These are phyloP conservation scores for Incumbomyces lentus DNA, from an alignment of 2,329 filamentous ascomycete genomes.

Conservation along the genomic window DNA sequence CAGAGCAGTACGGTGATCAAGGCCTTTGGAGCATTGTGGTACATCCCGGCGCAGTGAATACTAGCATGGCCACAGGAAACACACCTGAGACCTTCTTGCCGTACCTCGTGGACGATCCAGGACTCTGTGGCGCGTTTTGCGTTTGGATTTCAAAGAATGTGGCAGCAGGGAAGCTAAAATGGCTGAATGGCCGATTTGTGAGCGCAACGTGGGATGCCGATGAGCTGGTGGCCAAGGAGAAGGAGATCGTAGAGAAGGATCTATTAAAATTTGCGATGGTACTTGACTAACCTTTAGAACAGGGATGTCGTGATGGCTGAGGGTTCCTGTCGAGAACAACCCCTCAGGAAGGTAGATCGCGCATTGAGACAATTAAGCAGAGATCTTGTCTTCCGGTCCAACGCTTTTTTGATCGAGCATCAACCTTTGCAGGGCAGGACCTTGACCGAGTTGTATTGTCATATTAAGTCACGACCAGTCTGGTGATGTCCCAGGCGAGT, in stretches of 20 bases:
- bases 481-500: no score
- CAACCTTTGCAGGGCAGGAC: no score
- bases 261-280: constrained; percentile 12
- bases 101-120: constrained; percentile 21
- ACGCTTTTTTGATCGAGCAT: no score
- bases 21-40: constrained; percentile 25
- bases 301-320: no score
- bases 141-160: constrained; percentile 19
- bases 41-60: constrained; percentile 30
- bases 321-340: no score
- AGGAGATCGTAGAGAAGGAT: constrained; percentile 12
- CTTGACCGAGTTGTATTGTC: no score
- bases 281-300: constrained; percentile 2
- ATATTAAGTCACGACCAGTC: no score
- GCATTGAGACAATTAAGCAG: no score
- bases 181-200: constrained; percentile 15
- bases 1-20: constrained; percentile 25
- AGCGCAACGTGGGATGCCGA: constrained; percentile 15
- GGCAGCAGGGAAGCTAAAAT: constrained; percentile 6
- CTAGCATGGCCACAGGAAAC: constrained; percentile 25
- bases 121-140: constrained; percentile 21
- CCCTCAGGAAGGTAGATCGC: no score
- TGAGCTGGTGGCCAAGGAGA: constrained; percentile 11
- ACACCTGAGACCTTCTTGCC: constrained; percentile 19
- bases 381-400: no score